Evolutionary conservation across 2,329 filamentous ascomycete species (phyloP).

Genomic region (Acrodontium crateriforme): DNA sequence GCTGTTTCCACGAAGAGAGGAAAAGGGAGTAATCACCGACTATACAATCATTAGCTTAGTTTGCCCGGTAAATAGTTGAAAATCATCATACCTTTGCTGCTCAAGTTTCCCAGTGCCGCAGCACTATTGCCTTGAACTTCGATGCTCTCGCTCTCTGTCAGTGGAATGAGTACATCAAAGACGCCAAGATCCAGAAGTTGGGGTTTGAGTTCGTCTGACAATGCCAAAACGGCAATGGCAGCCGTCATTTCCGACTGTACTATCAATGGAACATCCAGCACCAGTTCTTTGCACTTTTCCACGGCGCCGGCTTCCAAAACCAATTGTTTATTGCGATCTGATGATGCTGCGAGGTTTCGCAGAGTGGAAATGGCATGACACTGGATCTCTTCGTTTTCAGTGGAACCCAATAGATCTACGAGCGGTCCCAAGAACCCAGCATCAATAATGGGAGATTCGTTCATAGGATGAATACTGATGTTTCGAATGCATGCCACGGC

Average conservation of each 20-base stretch:
- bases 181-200: conserved; percentile 84
- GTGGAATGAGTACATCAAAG: conserved; percentile 87
- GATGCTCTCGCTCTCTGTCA: conserved; percentile 90
- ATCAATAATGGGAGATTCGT: conserved; percentile 97
- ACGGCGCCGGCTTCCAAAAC: conserved; percentile 93
- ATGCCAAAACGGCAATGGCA: conserved; percentile 88
- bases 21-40: conserved; percentile 96
- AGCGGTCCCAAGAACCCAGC: conserved; percentile 88
- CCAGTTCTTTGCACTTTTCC: conserved; percentile 95
- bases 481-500: conserved; percentile 97
- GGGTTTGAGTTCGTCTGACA: conserved; percentile 90
- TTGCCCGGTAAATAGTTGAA: too few relatives aligned
- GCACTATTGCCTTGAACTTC: conserved; percentile 98
- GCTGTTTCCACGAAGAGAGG: conserved; percentile 83
- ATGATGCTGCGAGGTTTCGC: conserved; percentile 88
- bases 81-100: conserved; percentile 69
- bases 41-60: conserved; percentile 28
- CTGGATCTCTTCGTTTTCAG: conserved; percentile 96
- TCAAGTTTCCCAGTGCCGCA: conserved; percentile 86
- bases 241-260: conserved; percentile 99
- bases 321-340: conserved; percentile 94
- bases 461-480: conserved; percentile 94
- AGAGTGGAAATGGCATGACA: conserved; percentile 97
- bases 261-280: conserved; percentile 80
- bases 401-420: conserved; percentile 85